Evolutionary conservation across 148 eudicot species (phyloP).

Genomic region (Salicornia ramosissima): DNA sequence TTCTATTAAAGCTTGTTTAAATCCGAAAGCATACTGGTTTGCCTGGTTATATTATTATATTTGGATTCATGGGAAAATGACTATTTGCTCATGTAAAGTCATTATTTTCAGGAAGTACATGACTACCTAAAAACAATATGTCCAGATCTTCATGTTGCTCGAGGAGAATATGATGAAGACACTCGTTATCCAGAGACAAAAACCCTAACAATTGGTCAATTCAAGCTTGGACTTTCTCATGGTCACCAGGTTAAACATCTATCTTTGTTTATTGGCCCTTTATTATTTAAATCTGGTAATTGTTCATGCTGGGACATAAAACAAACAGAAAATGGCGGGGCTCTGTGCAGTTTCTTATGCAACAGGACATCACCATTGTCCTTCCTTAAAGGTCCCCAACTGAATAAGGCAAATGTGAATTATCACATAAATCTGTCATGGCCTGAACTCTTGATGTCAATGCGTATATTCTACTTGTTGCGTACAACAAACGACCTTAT

Average conservation of each 20-base stretch:
- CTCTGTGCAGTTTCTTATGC: background rate
- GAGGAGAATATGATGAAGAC: conserved; percentile 97
- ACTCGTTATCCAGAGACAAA: conserved; percentile 92
- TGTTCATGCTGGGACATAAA: background rate
- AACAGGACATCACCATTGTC: background rate
- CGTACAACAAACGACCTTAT: background rate
- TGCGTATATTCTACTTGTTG: background rate
- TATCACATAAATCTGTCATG: background rate
- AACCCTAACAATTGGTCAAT: conserved; percentile 91
- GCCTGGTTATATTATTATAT: too few relatives aligned
- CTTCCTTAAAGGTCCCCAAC: background rate
- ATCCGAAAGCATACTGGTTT: too few relatives aligned
- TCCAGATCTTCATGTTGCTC: conserved; percentile 72
- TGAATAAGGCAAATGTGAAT: background rate
- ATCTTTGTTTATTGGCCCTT: background rate
- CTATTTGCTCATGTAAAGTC: too few relatives aligned
- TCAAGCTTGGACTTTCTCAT: conserved; percentile 95
- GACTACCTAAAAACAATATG: conserved; percentile 89
- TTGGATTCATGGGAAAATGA: too few relatives aligned
- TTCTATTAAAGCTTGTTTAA: too few relatives aligned
- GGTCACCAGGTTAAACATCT: conserved; percentile 81
- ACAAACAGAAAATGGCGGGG: background rate
- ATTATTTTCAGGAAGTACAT: conserved; percentile 74
- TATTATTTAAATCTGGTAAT: background rate
- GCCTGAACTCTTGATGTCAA: background rate